Percentiles rank a stretch among this genome's conserved stretches.
Evolutionary conservation across 2,329 filamentous ascomycete species (phyloP).

Genomic region (Cladorrhinum sp.): DNA sequence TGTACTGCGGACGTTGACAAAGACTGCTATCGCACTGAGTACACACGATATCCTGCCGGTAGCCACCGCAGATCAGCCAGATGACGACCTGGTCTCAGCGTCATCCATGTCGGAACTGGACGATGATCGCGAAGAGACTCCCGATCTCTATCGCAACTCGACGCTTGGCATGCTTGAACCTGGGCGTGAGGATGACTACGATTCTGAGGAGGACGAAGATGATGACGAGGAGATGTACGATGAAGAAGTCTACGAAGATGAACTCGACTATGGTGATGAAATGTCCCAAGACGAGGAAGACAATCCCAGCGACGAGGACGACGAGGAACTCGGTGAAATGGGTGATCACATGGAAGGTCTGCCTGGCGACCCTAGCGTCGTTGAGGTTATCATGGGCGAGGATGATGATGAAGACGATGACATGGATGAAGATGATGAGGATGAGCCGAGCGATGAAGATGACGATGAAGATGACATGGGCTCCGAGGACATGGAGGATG

Average conservation of each 20-base stretch:
- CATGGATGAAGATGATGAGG: conserved; percentile 55
- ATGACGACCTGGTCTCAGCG: conserved; percentile 83
- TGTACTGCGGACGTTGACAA: conserved; percentile 81
- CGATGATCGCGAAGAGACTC: conserved; percentile 87
- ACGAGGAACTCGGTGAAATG: conserved; percentile 78
- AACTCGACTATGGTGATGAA: conserved; percentile 86
- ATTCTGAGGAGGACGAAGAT: conserved; percentile 68
- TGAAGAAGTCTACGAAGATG: conserved; percentile 77
- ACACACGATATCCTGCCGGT: conserved; percentile 71
- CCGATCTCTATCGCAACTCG: conserved; percentile 94
- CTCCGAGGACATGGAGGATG: conserved; percentile 51
- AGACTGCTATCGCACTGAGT: conserved; percentile 82
- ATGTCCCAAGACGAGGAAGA: conserved; percentile 76
- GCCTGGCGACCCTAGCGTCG: conserved; percentile 58
- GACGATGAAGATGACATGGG: conserved; percentile 55
- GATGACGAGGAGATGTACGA: conserved; percentile 91
- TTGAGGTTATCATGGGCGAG: conserved; percentile 77
- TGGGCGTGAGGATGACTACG: conserved; percentile 76
- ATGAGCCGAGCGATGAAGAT: conserved; percentile 48
- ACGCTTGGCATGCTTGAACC: conserved; percentile 92
- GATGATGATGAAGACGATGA: conserved; percentile 63
- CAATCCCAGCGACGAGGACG: conserved; percentile 85
- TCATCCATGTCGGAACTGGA: conserved; percentile 88
- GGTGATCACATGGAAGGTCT: conserved; percentile 74
- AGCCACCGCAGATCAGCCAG: conserved; percentile 61